Evolutionary conservation across 768 basidiomycete species (phyloP).

Genomic region (Mycena capillaripes): DNA sequence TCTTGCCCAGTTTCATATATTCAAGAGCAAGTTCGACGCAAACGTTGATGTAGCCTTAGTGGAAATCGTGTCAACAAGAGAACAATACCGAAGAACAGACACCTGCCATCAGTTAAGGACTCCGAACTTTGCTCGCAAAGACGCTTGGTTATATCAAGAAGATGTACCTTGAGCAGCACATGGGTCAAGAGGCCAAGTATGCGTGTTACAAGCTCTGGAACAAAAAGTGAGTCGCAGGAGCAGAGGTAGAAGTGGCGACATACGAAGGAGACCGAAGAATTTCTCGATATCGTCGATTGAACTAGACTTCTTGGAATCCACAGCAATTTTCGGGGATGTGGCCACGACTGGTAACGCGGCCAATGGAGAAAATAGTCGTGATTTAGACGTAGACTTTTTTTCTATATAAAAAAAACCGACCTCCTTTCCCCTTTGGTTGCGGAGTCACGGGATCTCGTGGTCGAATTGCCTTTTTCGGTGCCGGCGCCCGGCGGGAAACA

Average conservation of each 20-base stretch:
- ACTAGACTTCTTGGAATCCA: conserved; percentile 32
- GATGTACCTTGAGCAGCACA: conserved; percentile 72
- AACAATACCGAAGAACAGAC: background rate
- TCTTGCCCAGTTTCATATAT: conserved; percentile 84
- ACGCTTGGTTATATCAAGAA: conserved; percentile 74
- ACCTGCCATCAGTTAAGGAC: conserved; percentile 62
- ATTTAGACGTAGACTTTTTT: conserved; percentile 20
- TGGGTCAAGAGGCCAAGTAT: conserved; percentile 81
- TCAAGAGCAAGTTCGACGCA: conserved; percentile 85
- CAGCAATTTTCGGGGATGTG: conserved; percentile 44
- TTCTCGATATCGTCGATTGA: conserved; percentile 57
- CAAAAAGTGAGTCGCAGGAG: background rate
- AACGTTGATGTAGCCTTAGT: conserved; percentile 70
- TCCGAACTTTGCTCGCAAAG: conserved; percentile 67
- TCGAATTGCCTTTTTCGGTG: conserved; percentile 35
- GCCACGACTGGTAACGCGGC: conserved; percentile 46
- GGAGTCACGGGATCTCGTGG: conserved; percentile 58
- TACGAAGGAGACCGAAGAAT: conserved; percentile 69
- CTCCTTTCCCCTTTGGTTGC: conserved; percentile 58
- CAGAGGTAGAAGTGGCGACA: conserved; percentile 38
- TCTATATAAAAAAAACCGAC: background rate
- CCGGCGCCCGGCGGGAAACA: conserved; percentile 21
- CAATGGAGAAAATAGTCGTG: conserved; percentile 28
- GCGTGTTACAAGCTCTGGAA: conserved; percentile 66
- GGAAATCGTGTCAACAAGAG: conserved; percentile 10